These are phyloP conservation scores for Podochytrium sp. DNA, from an alignment of 192 early-diverging fungal genomes.

Conservation along the genomic window DNA sequence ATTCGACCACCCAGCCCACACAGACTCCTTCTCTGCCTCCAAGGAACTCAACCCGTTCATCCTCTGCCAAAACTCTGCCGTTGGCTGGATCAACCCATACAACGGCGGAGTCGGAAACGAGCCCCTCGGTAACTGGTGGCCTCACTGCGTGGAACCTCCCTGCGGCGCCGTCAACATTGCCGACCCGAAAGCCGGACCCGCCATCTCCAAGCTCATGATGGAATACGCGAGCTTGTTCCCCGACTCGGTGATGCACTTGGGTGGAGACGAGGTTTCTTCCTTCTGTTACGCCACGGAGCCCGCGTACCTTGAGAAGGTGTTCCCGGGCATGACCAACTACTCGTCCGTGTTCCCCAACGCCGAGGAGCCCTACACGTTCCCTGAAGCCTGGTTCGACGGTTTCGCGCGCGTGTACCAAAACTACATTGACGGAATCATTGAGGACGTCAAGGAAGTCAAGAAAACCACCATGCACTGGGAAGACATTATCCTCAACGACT, in stretches of 20 bases:
- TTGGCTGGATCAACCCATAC: too few species aligned
- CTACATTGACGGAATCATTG: neutral
- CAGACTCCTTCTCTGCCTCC: too few species aligned
- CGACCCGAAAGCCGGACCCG: conserved; percentile 56
- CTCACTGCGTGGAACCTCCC: conserved; percentile 65
- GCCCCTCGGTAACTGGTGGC: conserved; percentile 34
- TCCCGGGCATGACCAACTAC: too few species aligned
- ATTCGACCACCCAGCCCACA: too few species aligned
- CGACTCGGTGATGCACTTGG: conserved; percentile 76
- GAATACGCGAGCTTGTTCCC: conserved; percentile 71
- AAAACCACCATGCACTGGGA: conserved; percentile 21
- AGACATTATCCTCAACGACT: conserved; percentile 4
- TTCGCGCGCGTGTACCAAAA: neutral
- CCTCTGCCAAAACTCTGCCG: too few species aligned
- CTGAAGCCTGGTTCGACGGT: too few species aligned
- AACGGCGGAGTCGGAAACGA: conserved; percentile 18
- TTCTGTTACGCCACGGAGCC: neutral
- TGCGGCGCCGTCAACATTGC: conserved; percentile 77
- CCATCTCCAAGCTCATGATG: conserved; percentile 66
- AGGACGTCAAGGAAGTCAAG: neutral
- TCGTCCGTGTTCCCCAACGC: too few species aligned
- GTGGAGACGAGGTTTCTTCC: conserved; percentile 44
- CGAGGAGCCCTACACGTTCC: too few species aligned
- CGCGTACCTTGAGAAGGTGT: neutral
- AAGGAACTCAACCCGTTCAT: too few species aligned